Evolutionary conservation across 495 filamentous ascomycete genomes (phyloP).

Genomic region (Xylaria telfairii): DNA sequence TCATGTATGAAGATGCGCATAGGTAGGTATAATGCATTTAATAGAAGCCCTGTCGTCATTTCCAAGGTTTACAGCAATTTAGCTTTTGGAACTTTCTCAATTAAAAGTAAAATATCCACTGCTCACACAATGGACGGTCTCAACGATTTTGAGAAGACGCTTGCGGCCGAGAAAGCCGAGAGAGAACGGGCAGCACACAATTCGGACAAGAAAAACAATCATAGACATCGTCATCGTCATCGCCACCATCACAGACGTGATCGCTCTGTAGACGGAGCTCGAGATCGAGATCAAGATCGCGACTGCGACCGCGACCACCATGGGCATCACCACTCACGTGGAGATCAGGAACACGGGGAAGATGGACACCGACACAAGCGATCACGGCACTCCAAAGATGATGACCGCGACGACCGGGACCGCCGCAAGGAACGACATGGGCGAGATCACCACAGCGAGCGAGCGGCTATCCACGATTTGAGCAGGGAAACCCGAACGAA

Average conservation of each 20-base stretch:
- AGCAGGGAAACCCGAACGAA: slow-evolving; percentile 43
- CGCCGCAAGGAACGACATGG: slow-evolving; percentile 40
- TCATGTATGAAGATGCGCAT: background rate
- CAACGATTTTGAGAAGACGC: slow-evolving; percentile 60
- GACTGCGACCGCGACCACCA: slow-evolving; percentile 36
- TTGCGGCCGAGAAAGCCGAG: slow-evolving; percentile 59
- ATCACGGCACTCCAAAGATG: slow-evolving; percentile 46
- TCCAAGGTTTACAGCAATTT: background rate
- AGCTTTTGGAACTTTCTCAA: background rate
- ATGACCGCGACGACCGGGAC: slow-evolving; percentile 48
- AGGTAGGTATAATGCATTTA: background rate
- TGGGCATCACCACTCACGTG: slow-evolving; percentile 35
- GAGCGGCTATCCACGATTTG: slow-evolving; percentile 26
- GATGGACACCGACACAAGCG: slow-evolving; percentile 48
- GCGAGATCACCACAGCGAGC: slow-evolving; percentile 30
- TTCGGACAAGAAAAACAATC: slow-evolving; percentile 46
- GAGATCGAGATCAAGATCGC: too few relatives aligned
- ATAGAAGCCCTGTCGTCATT: slow-evolving; percentile 14
- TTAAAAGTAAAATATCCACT: background rate
- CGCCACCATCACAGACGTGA: slow-evolving; percentile 48
- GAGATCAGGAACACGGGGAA: slow-evolving; percentile 40
- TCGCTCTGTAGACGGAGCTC: slow-evolving; percentile 48
- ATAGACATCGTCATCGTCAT: slow-evolving; percentile 55
- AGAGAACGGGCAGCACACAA: slow-evolving; percentile 45
- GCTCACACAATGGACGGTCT: slow-evolving; percentile 53